phyloP scores from a whole-genome alignment of 345 rosid species.

The Melaleuca quinquenervia region DNA sequence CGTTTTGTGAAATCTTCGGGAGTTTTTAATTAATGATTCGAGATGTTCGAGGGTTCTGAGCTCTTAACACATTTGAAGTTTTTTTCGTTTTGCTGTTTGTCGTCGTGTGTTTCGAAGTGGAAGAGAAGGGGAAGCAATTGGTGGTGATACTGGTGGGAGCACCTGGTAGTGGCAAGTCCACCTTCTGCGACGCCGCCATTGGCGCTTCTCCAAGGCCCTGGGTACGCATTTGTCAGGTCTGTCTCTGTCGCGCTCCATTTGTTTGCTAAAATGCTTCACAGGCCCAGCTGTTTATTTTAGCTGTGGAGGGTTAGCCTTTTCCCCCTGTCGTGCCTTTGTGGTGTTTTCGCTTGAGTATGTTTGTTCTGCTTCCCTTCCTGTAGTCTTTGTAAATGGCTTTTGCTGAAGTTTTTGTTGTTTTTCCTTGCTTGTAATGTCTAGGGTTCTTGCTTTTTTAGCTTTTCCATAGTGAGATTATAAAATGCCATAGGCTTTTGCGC shows the following conservation, averaged over 20 bases:
- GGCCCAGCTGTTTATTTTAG: neutral
- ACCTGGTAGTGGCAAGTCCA: slow-evolving; percentile 95
- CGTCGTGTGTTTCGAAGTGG: neutral
- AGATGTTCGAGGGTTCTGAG: neutral
- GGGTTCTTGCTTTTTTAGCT: neutral
- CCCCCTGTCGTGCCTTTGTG: neutral
- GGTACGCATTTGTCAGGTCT: slow-evolving; percentile 90
- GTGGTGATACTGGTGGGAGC: slow-evolving; percentile 60
- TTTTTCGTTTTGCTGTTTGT: neutral
- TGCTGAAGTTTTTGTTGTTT: neutral
- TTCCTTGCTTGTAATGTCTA: neutral
- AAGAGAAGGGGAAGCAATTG: slow-evolving; percentile 28
- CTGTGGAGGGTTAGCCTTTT: neutral
- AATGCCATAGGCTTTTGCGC: neutral
- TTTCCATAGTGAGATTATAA: neutral
- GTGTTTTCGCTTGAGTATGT: neutral
- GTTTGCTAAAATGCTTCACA: slow-evolving; percentile 31
- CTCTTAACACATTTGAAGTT: neutral
- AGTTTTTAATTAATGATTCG: neutral
- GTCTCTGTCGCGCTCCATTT: neutral
- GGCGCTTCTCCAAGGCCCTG: slow-evolving; percentile 52
- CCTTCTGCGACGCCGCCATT: slow-evolving; percentile 66
- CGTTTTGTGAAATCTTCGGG: too few relatives aligned
- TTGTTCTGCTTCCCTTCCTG: neutral
- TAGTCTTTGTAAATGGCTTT: neutral